Base-by-base conservation (phyloP, 306 rosid species). In the Glycine soja region DNA sequence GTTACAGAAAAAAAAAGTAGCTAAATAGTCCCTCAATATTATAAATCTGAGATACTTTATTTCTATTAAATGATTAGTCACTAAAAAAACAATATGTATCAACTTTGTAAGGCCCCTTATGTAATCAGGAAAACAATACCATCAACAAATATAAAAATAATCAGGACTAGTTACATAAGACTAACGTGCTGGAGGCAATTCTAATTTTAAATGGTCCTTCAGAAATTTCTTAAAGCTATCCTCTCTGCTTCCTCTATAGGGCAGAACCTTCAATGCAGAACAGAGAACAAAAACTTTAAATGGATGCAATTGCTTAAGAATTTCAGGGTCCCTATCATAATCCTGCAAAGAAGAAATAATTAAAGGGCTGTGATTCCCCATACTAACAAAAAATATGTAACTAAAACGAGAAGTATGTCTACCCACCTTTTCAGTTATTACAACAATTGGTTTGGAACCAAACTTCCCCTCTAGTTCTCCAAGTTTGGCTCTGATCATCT, bases 351-450 rank as follows among this genome's bases (percentile, higher is more conserved):
- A 66, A 24, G 10, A 74, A 70, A 70, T 70, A 67, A 34, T 42
- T 9, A 42, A 53, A 34, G 40, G 71, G 24, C 74, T 64, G 43
- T 14, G 51, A 68, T 73, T 48, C 13, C n/a, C 32, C 46, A 70
- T 7, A 73, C 56, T 30, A 48, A 47, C 59, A n/a, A 46, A 61
- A 43, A 45, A 15, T 58, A 42, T 13, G 77, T 13, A 19, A 54
- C 51, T 82, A 54, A 71, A 3, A 32, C 3, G 38, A 1, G 57
- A 66, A 83, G 12, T 24, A 50, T 54, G 81, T 82, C 24, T 57
- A 67, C 72, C 81, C 58, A 92, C 99, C 95, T 95, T 95, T 74
- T 95, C 99, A 36, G 97, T 95, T 70, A 93, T 83, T 43, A 89
- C 79, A 86, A 95, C 87, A 52, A 87, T 68, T 19, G 97, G 94